Conservation (phyloP, 106 monocot species). For the Acanthochlamys bracteata region DNA sequence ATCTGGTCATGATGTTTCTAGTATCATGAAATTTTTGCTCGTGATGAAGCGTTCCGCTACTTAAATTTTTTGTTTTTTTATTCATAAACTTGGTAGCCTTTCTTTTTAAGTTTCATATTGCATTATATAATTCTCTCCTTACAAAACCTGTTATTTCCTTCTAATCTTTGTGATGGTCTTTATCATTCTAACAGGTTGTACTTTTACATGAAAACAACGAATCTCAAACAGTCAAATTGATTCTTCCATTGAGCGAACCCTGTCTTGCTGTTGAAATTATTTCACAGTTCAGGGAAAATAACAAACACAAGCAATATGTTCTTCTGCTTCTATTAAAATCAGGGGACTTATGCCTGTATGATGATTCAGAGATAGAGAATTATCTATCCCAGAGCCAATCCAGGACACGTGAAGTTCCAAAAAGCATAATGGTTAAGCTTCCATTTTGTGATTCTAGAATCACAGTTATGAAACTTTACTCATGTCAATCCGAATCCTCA, state of each 20-base stretch:
- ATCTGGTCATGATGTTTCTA: no score
- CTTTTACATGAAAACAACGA: conserved; percentile 69
- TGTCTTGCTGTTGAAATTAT: conserved; percentile 62
- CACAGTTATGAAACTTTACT: conserved; percentile 42
- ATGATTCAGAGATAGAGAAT: conserved; percentile 70
- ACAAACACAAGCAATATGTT: conserved; percentile 44
- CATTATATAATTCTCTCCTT: no score
- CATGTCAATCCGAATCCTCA: conserved; percentile 11
- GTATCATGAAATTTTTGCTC: no score
- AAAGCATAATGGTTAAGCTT: conserved; percentile 31
- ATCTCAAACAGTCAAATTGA: conserved; percentile 64
- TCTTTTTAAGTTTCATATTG: no score
- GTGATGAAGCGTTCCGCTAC: no score
- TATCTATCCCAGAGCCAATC: conserved; percentile 50
- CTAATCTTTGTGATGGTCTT: no score
- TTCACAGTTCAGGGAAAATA: conserved; percentile 30
- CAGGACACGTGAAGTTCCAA: conserved; percentile 51
- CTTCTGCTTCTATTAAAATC: conserved; percentile 72
- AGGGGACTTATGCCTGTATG: conserved; percentile 46
- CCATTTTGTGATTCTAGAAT: conserved; percentile 52
- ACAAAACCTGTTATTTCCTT: no score
- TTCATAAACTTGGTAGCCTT: no score
- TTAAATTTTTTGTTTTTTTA: no score
- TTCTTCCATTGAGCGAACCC: conserved; percentile 68
- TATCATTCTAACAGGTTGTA: conserved; percentile 32